phyloP scores from a whole-genome alignment of 768 basidiomycete genomes.

The Aureoboletus auriporus region DNA sequence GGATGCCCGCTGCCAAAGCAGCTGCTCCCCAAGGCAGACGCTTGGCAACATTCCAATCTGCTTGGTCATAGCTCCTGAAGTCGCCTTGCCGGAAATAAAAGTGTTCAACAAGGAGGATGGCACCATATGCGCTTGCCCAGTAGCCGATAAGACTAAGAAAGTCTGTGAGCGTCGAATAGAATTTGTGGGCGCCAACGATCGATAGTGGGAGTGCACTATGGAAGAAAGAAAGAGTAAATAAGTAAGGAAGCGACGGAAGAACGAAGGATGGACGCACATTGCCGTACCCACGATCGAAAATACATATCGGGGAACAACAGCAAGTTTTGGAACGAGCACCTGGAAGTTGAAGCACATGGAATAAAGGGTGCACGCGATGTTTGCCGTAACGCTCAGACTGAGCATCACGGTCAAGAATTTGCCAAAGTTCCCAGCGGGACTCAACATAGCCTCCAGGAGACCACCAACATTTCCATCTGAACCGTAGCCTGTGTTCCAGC shows the following conservation, averaged over 20 bases:
- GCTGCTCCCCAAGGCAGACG: conserved; percentile 61
- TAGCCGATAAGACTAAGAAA: conserved; percentile 70
- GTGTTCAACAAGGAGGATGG: conserved; percentile 64
- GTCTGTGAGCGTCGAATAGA: conserved; percentile 60
- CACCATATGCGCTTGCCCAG: conserved; percentile 55
- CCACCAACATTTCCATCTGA: conserved; percentile 58
- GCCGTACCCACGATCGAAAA: conserved; percentile 64
- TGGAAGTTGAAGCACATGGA: conserved; percentile 74
- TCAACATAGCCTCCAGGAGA: conserved; percentile 56
- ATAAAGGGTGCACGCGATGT: conserved; percentile 82
- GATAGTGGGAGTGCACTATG: conserved; percentile 61
- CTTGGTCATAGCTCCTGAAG: conserved; percentile 45
- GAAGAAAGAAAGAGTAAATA: not conserved
- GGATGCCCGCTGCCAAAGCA: conserved; percentile 47
- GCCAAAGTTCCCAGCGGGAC: conserved; percentile 60
- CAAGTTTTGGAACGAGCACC: conserved; percentile 56
- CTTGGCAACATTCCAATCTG: conserved; percentile 47
- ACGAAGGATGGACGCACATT: conserved; percentile 44
- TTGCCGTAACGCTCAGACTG: conserved; percentile 72
- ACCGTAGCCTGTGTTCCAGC: conserved; percentile 54
- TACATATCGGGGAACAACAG: conserved; percentile 62
- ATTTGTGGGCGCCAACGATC: conserved; percentile 64
- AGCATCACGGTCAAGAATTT: conserved; percentile 71
- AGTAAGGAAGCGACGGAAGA: not conserved
- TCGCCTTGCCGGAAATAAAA: conserved; percentile 53